Base-by-base conservation (phyloP, 2,329 filamentous ascomycete genomes). In the Fusarium chlamydosporum region DNA sequence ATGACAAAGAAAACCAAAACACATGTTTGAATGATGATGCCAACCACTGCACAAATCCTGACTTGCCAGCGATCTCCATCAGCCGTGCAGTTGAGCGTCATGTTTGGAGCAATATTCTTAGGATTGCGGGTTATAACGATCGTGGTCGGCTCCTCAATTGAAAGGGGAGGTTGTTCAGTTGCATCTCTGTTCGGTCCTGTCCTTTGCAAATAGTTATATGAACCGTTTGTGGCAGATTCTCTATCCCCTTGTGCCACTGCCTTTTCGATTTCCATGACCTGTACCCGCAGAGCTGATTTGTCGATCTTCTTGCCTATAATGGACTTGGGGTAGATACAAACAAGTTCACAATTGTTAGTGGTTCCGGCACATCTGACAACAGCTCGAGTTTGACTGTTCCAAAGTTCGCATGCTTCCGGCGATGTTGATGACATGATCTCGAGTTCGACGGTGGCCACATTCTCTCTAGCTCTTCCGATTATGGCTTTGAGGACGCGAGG, bases 391-490 rank as follows among this genome's bases (percentile, higher is more conserved):
- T 40, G 6, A 4, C 46, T 15, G 6, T 48, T 48, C 46, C 46
- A 48, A 5, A 48, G 15, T 20, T 48, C 46, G 12, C 33, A 48
- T 2, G 33, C 31, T 23, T 48, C 46, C 2, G 31, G 3, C 0
- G 46, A 48, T 2, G 46, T 48, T 11, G 46, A 48, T 5, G 46
- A 48, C 46, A 48, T 48, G 3, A 48, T 13, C 10, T 48, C 46
- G 7, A 48, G 31, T 12, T 48, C 46, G 11, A 18, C 46, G 8
- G 46, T 16, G 10, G 46, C 31, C 5, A 48, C 13, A 7, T 48
- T 37, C 8, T 48, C 46, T 27, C 46, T 23, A 4, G 46, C 31
- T 15, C 50, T 33, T 10, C 50, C 37, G 8, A 53, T 33, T 9
- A 53, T 20, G 8, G 50, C 50, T 9, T 42, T 53, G 7, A 53